Evolutionary conservation across 352 stramenopile species (phyloP), one percentile per base, ranked within the genome.

Genomic region (Phytophthora capsici): DNA sequence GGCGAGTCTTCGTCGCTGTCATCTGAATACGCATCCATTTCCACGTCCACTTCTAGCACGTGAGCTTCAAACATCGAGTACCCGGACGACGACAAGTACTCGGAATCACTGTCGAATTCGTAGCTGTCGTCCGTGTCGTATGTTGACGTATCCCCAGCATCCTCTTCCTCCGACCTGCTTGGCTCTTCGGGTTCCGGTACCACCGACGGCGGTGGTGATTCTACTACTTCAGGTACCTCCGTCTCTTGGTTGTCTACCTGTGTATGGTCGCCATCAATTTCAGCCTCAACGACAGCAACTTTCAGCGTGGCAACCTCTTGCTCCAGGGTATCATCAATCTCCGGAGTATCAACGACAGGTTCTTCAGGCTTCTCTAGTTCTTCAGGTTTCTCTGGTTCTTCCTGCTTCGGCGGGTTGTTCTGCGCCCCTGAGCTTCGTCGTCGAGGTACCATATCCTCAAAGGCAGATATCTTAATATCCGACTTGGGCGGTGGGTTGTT

Each of bases 381-480:
- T 52, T 55, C 23, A 28, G 25, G 28, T 3, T 57, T 47, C 4
- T 73, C 19, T 7, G 41, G 30, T n/a, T 40, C 25, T 36, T 40
- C 37, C 9, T 45, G n/a, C 36, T 63, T 58, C 9, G 30, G 19
- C 25, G n/a, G 25, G 4, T 63, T 57, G 6, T 74, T 48, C 13
- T 77, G 54, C 7, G 17, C 40, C 3, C 57, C 73, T 1, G 63
- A 66, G 37, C 48, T 68, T 4, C 69, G 61, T 23, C 72, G 72
- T 45, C 64, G 64, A 6, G 69, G 56, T 4, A 74, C 40, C 2
- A 73, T 41, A 8, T 76, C 53, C n/a, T 81, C 63, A 23, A 84
- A 83, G 2, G 76, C 76, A 1, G 72, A 75, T 19, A 78, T 58
- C 37, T 87, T 65, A 37, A 87, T 87, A 40, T 78, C 73, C 41